Percentiles rank a stretch among this genome's conserved stretches.
Conservation (phyloP, 139 green algal species). For the Tetradesmus lagerheimii region DNA sequence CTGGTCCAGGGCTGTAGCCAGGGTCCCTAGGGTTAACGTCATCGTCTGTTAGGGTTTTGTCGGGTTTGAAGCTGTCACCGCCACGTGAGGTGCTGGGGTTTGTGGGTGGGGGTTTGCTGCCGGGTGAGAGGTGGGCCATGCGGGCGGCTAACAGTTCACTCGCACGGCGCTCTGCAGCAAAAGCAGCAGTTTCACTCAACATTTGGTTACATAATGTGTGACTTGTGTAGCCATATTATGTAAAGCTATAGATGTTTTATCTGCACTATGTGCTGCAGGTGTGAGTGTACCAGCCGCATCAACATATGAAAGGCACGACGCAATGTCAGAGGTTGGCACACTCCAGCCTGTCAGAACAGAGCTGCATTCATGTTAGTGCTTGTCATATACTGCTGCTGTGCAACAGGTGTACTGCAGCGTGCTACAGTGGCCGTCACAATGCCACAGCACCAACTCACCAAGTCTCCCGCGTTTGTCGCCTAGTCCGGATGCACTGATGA, state of each 20-base stretch:
- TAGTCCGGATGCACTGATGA: too few species aligned
- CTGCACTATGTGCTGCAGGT: too few species aligned
- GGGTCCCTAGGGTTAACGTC: background rate
- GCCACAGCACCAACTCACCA: background rate
- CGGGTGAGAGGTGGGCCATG: background rate
- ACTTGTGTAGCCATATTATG: too few species aligned
- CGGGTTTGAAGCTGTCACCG: background rate
- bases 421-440: background rate
- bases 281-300: background rate
- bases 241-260: too few species aligned
- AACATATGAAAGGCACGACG: too few species aligned
- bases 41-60: background rate
- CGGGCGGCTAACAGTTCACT: background rate
- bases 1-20: background rate
- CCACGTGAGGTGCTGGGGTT: background rate
- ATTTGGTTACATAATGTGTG: too few species aligned
- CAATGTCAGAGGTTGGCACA: too few species aligned
- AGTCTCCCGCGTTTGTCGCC: too few species aligned
- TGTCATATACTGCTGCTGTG: too few species aligned
- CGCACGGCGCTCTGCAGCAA: background rate
- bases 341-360: background rate
- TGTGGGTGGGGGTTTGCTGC: background rate
- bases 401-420: background rate
- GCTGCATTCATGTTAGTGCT: too few species aligned
- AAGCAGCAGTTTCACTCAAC: background rate